Evolutionary conservation across 2,329 filamentous ascomycete genomes (phyloP), one percentile per base, ranked within the genome.

Genomic region (Paecilomyces sp.): DNA sequence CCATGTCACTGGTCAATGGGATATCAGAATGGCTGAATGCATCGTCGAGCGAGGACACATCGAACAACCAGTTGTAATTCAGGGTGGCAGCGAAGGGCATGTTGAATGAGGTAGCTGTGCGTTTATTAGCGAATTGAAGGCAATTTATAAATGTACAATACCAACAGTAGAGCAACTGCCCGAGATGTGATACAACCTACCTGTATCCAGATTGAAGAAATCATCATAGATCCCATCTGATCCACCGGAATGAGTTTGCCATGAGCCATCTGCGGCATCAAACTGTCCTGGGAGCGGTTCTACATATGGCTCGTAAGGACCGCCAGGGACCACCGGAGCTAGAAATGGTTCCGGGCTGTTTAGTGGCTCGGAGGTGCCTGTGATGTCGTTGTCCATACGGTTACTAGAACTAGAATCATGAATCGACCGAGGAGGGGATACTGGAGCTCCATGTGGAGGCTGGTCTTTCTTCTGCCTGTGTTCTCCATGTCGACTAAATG

Each of bases 41-140:
- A 33, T 71, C 69, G 57, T 79, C 75, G 59, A 82, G 69, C 53
- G 66, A 71, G 13, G 66, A 59, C 12, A 72, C 67, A 47, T 83
- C 80, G 64, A 87, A 87, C 1, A 87, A 67, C 84, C 85, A 87
- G 60, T 83, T 84, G 66, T 87, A 87, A 59, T 87, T 85, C 62
- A 78, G 77, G 61, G 83, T 83, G 1, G 85, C 86, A 2, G 85
- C 86, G 68, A 85, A 87, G 4, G 85, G 85, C 73, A 85, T 85
- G 58, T 87, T 87, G 67, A 87, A 87, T 0, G 84, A 85, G 65
- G 80, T 85, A 31, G 84, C 84, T 67, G 58, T 8, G 30, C 9
- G 0, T n/a, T 18, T 1, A n/a, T 64, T 18, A 64, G 58, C 15
- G 6, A 36, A 22, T 33, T 47, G 56, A 56, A 60, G 25, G 24